Percentiles rank a stretch among this genome's conserved stretches.
Conservation (phyloP, 2,329 filamentous ascomycete species). For the Xylaria sp. region DNA sequence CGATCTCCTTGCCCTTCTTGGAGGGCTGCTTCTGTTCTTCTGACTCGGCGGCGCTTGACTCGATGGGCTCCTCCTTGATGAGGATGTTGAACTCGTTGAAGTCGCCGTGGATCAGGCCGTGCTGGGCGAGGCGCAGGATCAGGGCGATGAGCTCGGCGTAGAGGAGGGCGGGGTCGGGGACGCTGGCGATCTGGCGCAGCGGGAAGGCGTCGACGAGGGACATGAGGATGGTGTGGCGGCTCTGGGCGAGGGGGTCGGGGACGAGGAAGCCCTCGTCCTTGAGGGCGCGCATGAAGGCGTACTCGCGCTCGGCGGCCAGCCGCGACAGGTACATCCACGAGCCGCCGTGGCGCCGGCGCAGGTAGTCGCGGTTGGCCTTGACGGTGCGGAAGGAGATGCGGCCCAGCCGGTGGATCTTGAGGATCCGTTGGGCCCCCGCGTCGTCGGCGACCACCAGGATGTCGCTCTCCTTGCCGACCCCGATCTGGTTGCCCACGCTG, state of each 20-base stretch:
- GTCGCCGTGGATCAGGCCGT: conserved; percentile 94
- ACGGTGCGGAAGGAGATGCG: conserved; percentile 97
- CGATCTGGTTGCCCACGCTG: conserved; percentile 91
- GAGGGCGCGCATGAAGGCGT: conserved; percentile 89
- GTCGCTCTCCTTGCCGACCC: conserved; percentile 96
- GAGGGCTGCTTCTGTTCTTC: conserved; percentile 42
- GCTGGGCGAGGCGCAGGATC: conserved; percentile 80
- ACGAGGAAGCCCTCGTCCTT: conserved; percentile 86
- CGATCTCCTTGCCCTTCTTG: conserved; percentile 26
- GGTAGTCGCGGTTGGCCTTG: conserved; percentile 94
- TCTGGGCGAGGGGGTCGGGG: conserved; percentile 85
- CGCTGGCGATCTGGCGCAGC: conserved; percentile 81
- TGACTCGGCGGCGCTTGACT: conserved; percentile 25
- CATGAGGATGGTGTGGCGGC: conserved; percentile 96
- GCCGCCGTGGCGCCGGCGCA: conserved; percentile 68
- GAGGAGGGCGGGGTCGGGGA: conserved; percentile 82
- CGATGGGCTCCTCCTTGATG: conserved; percentile 71
- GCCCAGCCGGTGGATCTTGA: conserved; percentile 95
- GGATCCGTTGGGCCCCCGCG: conserved; percentile 75
- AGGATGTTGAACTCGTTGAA: conserved; percentile 99
- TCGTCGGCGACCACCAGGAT: conserved; percentile 92
- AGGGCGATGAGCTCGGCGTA: conserved; percentile 91
- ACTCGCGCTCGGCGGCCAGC: conserved; percentile 92
- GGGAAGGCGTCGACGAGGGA: conserved; percentile 90
- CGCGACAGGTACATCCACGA: conserved; percentile 99